Evolutionary conservation across 148 eudicot species (phyloP), one percentile per base, ranked within the genome.

Genomic region (Rhododendron henanense): DNA sequence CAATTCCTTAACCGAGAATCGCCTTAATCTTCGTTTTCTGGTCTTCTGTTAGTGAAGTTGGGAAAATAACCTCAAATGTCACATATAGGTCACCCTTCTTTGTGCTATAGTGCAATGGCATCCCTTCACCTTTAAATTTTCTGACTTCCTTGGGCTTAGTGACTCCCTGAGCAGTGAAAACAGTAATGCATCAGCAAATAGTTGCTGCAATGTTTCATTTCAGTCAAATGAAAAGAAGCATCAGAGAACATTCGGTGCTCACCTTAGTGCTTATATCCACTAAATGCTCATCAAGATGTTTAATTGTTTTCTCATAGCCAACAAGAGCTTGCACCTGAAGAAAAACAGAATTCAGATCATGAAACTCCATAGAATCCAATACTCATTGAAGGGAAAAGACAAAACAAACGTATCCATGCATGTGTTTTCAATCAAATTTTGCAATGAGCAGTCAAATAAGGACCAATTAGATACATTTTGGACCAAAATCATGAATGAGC

Each of bases 91-190:
- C 96, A 11, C 99, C 98, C 87, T 94, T 97, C 94, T 94, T 94
- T 89, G 93, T 90, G 92, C 95, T 94, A 39, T 87, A 89, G 88
- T 97, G 93, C 85, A 97, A 85, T 31, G 98, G 98, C 98, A 97
- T 97, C 84, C 98, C 98, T 93, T 95, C 98, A 39, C 96, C 96
- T 93, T 95, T 95, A 73, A 94, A 91, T 87, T 95, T 97, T 90
- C 90, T 92, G 53, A 93, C 98, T 89, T 97, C 91, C 91, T 97
- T 97, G 2, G 96, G 99, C 86, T 93, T 94, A 2, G 98, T 97
- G 59, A 94, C 88, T 83, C 91, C 95, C 99, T 97, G 88, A 45
- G 76, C 82, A 81, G 9, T 13, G 10, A 23, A 78, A 84, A 55
- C 28, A 73, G 7, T 84, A n/a, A 71, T 67, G 13, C 31, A 51